These are phyloP conservation scores for Fusarium sp. DNA, from an alignment of 2,329 filamentous ascomycete genomes.

Conservation along the genomic window DNA sequence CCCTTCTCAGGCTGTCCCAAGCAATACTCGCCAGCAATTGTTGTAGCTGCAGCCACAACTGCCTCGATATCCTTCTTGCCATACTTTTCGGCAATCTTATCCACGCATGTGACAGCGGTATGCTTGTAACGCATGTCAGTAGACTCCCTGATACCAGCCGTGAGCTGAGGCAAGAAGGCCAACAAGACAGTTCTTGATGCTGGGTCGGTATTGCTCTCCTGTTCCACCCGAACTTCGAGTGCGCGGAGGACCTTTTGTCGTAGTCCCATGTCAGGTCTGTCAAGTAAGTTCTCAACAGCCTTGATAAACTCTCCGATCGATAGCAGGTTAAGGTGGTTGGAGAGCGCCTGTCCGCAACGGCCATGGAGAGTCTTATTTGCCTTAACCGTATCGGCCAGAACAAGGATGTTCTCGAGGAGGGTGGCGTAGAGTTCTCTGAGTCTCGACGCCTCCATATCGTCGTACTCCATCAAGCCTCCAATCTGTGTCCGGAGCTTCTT, in stretches of 20 bases:
- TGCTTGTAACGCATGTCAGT: conserved; percentile 82
- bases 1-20: conserved; percentile 79
- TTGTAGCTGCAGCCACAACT: conserved; percentile 80
- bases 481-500: conserved; percentile 69
- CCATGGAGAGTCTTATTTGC: conserved; percentile 66
- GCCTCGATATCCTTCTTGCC: conserved; percentile 89
- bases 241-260: conserved; percentile 85
- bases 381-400: conserved; percentile 75
- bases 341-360: conserved; percentile 77
- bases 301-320: conserved; percentile 91
- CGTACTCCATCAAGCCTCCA: conserved; percentile 67
- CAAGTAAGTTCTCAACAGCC: conserved; percentile 84
- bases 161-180: conserved; percentile 83
- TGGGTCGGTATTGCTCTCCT: conserved; percentile 77
- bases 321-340: conserved; percentile 84
- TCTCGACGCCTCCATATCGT: conserved; percentile 75
- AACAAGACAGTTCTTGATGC: conserved; percentile 78
- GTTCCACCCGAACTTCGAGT: conserved; percentile 82
- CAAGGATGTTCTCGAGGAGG: conserved; percentile 74
- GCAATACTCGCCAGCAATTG: conserved; percentile 81
- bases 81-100: conserved; percentile 94
- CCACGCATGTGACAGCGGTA: conserved; percentile 88
- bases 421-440: conserved; percentile 77
- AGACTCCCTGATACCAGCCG: conserved; percentile 79
- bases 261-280: conserved; percentile 79